These are phyloP conservation scores for Wallacemonas sp. DNA, from an alignment of 208 protist genomes.

Conservation along the genomic window DNA sequence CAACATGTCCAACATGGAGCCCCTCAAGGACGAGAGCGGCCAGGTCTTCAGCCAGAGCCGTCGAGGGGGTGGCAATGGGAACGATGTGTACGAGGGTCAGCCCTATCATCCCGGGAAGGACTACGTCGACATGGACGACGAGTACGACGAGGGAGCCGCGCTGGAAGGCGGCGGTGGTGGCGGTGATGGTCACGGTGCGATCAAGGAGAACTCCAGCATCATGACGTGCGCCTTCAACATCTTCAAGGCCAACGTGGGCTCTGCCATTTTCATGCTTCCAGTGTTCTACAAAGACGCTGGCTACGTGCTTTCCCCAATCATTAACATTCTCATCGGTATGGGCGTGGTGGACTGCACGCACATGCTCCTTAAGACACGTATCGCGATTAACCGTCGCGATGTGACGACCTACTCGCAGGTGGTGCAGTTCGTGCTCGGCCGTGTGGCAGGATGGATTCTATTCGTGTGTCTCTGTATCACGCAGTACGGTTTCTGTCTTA, in stretches of 20 bases:
- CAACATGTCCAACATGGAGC: slow-evolving; percentile 34
- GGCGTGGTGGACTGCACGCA: slow-evolving; percentile 73
- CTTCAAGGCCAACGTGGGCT: slow-evolving; percentile 89
- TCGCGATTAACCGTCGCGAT: slow-evolving; percentile 57
- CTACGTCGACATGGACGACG: slow-evolving; percentile 40
- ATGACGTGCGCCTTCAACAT: slow-evolving; percentile 77
- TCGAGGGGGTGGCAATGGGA: not conserved
- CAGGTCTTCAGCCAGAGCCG: slow-evolving; percentile 14
- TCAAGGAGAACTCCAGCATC: slow-evolving; percentile 64
- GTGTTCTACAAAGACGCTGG: slow-evolving; percentile 79
- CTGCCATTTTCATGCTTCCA: slow-evolving; percentile 76
- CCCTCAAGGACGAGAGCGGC: slow-evolving; percentile 20
- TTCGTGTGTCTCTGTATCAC: slow-evolving; percentile 67
- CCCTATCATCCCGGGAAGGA: slow-evolving; percentile 18
- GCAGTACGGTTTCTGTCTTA: slow-evolving; percentile 87
- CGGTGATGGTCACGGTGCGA: slow-evolving; percentile 21
- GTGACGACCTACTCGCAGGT: slow-evolving; percentile 77
- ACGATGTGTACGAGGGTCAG: slow-evolving; percentile 11
- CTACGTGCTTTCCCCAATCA: slow-evolving; percentile 48
- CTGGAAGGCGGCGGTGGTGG: slow-evolving; percentile 4
- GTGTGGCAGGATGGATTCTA: slow-evolving; percentile 51
- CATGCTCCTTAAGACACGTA: slow-evolving; percentile 53
- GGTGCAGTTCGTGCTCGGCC: slow-evolving; percentile 58
- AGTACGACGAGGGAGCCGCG: not conserved
- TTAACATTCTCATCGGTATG: slow-evolving; percentile 49